A percentile compares a stretch with the other conserved stretches of the same genome.
phyloP scores from a whole-genome alignment of 208 protist species.

The Herpetomonas tarakana region DNA sequence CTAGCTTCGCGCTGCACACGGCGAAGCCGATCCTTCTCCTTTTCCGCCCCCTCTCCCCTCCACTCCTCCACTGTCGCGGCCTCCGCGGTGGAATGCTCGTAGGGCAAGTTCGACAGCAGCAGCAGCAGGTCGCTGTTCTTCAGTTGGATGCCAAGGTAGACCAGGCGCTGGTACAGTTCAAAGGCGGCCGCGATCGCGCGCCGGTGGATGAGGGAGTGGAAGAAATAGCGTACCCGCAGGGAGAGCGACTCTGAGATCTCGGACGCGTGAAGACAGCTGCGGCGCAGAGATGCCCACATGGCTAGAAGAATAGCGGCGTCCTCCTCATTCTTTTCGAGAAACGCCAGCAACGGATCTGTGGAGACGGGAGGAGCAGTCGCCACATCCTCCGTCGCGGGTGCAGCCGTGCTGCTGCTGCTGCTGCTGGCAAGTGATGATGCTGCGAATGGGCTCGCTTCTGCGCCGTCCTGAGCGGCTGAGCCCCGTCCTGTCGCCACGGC shows the following conservation, averaged over 20 bases:
- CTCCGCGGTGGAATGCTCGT: slow-evolving; percentile 46
- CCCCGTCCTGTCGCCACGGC: too few relatives aligned
- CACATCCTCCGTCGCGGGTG: neutral
- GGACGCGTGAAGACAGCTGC: slow-evolving; percentile 72
- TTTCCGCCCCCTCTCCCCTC: slow-evolving; percentile 15
- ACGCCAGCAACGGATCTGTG: slow-evolving; percentile 55
- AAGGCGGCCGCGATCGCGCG: slow-evolving; percentile 60
- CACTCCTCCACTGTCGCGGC: slow-evolving; percentile 13
- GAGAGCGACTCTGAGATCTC: slow-evolving; percentile 64
- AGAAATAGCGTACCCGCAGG: slow-evolving; percentile 59
- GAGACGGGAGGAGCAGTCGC: neutral
- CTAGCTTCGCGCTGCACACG: neutral
- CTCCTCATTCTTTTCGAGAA: slow-evolving; percentile 66
- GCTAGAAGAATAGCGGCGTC: slow-evolving; percentile 69
- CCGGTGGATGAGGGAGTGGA: slow-evolving; percentile 66
- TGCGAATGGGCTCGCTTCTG: too few relatives aligned
- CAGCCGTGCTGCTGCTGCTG: neutral
- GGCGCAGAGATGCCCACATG: slow-evolving; percentile 78
- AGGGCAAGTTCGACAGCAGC: slow-evolving; percentile 70
- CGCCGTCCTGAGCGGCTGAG: too few relatives aligned
- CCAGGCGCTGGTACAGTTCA: slow-evolving; percentile 64
- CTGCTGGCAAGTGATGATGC: too few relatives aligned
- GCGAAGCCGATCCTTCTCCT: slow-evolving; percentile 17
- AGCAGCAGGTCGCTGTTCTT: slow-evolving; percentile 62
- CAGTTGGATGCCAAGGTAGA: slow-evolving; percentile 67